Evolutionary conservation across 495 filamentous ascomycete genomes (phyloP).

Genomic region (Aspergillus sparsus): DNA sequence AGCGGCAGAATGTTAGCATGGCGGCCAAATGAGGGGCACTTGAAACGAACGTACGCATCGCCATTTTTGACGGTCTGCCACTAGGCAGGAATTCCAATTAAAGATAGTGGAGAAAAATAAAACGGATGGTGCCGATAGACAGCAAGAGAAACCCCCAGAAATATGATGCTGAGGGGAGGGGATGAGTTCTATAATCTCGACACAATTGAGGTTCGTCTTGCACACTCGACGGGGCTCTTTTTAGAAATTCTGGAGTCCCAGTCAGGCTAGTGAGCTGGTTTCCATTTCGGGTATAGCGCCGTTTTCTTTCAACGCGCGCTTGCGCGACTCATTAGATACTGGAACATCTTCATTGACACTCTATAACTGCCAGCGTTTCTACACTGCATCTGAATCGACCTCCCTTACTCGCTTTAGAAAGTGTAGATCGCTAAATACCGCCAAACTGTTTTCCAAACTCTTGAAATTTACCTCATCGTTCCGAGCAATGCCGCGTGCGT

Average conservation of each 20-base stretch:
- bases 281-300: conserved; percentile 41
- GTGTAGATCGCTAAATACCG: conserved; percentile 16
- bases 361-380: neutral
- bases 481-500: conserved; percentile 44
- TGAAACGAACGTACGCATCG: conserved; percentile 58
- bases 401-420: neutral
- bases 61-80: conserved; percentile 55
- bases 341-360: conserved; percentile 11
- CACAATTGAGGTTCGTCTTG: conserved; percentile 18
- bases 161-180: conserved; percentile 14
- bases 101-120: conserved; percentile 20
- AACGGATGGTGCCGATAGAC: conserved; percentile 12
- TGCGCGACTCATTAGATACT: conserved; percentile 23
- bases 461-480: conserved; percentile 29
- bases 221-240: conserved; percentile 25
- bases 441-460: conserved; percentile 40
- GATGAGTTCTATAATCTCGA: conserved; percentile 15
- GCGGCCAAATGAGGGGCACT: conserved; percentile 41
- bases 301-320: conserved; percentile 23
- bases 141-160: conserved; percentile 22
- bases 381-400: neutral
- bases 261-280: conserved; percentile 37
- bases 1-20: conserved; percentile 31
- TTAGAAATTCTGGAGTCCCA: conserved; percentile 37
- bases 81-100: conserved; percentile 29